Conservation (phyloP, 176 grass and related monocot species). For the Tillandsia leiboldiana region DNA sequence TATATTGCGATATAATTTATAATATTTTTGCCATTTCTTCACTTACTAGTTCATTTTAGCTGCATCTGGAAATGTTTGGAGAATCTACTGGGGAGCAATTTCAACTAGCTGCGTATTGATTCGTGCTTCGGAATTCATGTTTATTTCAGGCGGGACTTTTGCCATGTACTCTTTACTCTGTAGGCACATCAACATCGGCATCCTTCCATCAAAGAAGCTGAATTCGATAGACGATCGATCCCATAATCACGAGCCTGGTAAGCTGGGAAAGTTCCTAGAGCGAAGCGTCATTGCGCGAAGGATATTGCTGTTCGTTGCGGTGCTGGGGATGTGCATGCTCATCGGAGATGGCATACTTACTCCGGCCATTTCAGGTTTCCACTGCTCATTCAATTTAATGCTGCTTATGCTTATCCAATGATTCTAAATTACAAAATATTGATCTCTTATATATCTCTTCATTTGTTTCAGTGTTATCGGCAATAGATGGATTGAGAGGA, state of each 20-base stretch:
- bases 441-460: not conserved
- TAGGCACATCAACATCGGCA: conserved; percentile 58
- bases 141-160: conserved; percentile 68
- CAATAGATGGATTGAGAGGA: conserved; percentile 52
- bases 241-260: conserved; percentile 26
- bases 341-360: conserved; percentile 88
- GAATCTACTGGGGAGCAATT: too few relatives aligned
- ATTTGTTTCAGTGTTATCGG: conserved; percentile 50
- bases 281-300: conserved; percentile 60
- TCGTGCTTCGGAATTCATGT: too few relatives aligned
- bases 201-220: conserved; percentile 54
- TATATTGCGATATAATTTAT: too few relatives aligned
- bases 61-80: too few relatives aligned
- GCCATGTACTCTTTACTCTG: conserved; percentile 71
- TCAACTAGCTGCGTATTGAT: too few relatives aligned
- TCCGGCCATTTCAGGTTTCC: conserved; percentile 69
- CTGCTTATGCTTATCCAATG: conserved; percentile 4
- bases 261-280: conserved; percentile 56
- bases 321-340: conserved; percentile 84
- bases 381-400: not conserved
- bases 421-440: not conserved
- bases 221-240: conserved; percentile 27
- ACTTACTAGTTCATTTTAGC: too few relatives aligned
- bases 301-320: conserved; percentile 52
- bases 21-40: too few relatives aligned